Evolutionary conservation across 2,329 filamentous ascomycete genomes (phyloP).

Genomic region (Venturia oleaginea): DNA sequence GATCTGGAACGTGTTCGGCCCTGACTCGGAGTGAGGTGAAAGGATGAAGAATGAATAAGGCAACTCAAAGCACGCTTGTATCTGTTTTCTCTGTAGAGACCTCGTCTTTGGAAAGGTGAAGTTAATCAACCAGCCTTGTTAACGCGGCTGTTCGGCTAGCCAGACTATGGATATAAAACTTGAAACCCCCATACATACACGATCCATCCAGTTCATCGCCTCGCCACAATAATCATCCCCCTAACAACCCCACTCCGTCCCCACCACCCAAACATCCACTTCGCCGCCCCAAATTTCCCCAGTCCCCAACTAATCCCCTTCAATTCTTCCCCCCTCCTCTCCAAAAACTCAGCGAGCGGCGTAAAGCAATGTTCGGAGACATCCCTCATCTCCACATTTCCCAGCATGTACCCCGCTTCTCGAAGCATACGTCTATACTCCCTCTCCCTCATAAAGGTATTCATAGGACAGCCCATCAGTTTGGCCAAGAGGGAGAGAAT

Average conservation of each 20-base stretch:
- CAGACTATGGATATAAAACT: no score
- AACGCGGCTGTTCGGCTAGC: no score
- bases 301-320: constrained; percentile 28
- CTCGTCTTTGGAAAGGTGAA: no score
- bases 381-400: constrained; percentile 38
- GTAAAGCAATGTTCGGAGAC: constrained; percentile 46
- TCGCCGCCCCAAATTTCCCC: constrained; percentile 28
- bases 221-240: constrained; percentile 34
- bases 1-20: background rate
- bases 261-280: constrained; percentile 35
- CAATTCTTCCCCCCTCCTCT: constrained; percentile 27
- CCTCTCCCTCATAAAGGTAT: constrained; percentile 39
- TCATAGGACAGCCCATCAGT: constrained; percentile 40
- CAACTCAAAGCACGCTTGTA: no score
- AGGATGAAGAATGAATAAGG: no score
- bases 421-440: constrained; percentile 39
- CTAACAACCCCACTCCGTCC: constrained; percentile 28
- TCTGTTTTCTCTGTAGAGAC: no score
- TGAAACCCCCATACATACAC: constrained; percentile 1
- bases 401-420: constrained; percentile 38
- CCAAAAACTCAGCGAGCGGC: constrained; percentile 39
- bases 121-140: no score
- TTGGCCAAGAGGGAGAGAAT: constrained; percentile 36
- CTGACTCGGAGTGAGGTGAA: background rate
- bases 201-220: no score